Base-by-base conservation (phyloP, 2,329 filamentous ascomycete genomes). In the Kalaharituber pfeilii region DNA sequence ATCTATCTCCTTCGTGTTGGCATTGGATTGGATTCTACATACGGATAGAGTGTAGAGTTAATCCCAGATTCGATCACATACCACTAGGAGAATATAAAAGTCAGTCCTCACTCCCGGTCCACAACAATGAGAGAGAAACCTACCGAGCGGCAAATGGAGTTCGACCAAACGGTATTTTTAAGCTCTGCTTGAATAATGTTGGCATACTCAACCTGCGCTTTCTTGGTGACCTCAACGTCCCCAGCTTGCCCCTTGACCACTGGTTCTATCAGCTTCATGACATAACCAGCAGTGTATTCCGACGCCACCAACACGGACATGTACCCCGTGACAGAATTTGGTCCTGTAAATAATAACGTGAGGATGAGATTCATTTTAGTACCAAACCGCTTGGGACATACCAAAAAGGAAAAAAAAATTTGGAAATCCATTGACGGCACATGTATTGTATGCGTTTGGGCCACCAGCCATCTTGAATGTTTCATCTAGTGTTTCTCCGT, bases 351-450 rank as follows among this genome's bases (percentile, higher is more conserved):
- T n/a, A n/a, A n/a, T n/a, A n/a, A n/a, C n/a, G n/a, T n/a, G n/a
- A n/a, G n/a, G n/a, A n/a, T n/a, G n/a, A n/a, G n/a, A n/a, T n/a
- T n/a, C 57, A 15, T 56, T 49, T 2, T 39, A n/a, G n/a, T n/a
- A n/a, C n/a, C n/a, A n/a, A 50, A 27, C 4, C 27, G 5, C 18
- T 50, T 15, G 49, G 22, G 6, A 33, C 20, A 4, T 50, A 50
- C 49, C 79, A 39, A 79, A 73, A 0, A 81, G 66, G 54, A 80
- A 70, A 66, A 82, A 81, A 62, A 81, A 77, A 62, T 82, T 82
- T 2, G 79, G 79, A 61, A 80, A 81, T 0, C 74, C 74, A 58
- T 75, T 75, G 65, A 81, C 67, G 1, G 73, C 71, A 1, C 73
- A 73, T 22, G 73, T 74, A 53, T 77, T 73, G 63, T 83, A 83